Conservation (phyloP, 108 stramenopile genomes). For the Cyclostephanos tholiformis region DNA sequence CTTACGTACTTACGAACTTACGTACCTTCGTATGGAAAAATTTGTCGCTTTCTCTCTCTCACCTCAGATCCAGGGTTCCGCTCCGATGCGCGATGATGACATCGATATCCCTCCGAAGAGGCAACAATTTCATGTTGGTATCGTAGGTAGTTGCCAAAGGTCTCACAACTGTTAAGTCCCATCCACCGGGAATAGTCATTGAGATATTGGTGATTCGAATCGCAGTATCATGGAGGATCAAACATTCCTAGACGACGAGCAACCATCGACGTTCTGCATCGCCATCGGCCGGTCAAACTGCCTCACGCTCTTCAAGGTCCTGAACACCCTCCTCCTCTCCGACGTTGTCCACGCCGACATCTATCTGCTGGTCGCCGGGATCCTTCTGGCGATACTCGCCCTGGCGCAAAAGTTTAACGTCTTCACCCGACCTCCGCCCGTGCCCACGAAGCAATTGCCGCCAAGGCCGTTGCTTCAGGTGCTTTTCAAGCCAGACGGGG, state of each 20-base stretch:
- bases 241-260: conserved; percentile 8
- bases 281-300: conserved; percentile 19
- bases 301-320: conserved; percentile 20
- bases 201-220: conserved; percentile 1
- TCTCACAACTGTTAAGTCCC: too few species aligned
- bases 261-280: conserved; percentile 19
- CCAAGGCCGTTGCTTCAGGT: conserved; percentile 72
- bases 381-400: conserved; percentile 17
- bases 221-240: conserved; percentile 3
- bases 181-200: too few species aligned
- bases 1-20: too few species aligned
- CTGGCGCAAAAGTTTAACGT: conserved; percentile 40
- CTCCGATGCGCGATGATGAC: too few species aligned
- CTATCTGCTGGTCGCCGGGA: conserved; percentile 14
- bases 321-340: conserved; percentile 29
- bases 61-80: too few species aligned
- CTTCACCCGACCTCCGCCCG: conserved; percentile 71
- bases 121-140: too few species aligned
- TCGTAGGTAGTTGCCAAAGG: too few species aligned
- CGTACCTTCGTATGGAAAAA: too few species aligned
- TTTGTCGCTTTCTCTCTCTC: too few species aligned
- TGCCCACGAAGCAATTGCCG: conserved; percentile 71
- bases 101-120: too few species aligned
- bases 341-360: conserved; percentile 29
- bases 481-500: conserved; percentile 82